Conservation (phyloP, 805 yeast species). For the Cyberlindnera saturnus region DNA sequence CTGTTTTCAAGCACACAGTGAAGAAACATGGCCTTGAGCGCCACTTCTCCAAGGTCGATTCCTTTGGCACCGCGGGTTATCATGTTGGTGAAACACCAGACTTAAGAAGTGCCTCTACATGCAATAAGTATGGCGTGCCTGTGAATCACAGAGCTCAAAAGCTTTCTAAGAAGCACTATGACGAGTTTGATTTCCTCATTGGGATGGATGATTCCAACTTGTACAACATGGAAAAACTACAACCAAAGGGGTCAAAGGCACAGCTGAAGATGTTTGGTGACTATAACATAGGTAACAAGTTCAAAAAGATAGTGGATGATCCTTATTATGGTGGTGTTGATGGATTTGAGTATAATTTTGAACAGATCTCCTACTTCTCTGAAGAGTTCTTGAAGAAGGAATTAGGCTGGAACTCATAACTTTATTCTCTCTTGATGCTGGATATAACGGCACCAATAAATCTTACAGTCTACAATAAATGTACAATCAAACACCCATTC, state of each 20-base stretch:
- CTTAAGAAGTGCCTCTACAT: conserved; percentile 59
- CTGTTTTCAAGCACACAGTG: conserved; percentile 69
- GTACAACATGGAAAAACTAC: conserved; percentile 41
- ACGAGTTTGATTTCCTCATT: conserved; percentile 58
- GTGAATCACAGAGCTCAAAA: conserved; percentile 73
- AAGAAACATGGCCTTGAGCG: conserved; percentile 37
- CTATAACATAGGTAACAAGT: conserved; percentile 54
- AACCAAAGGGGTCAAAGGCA: conserved; percentile 45
- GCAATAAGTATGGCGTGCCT: conserved; percentile 66
- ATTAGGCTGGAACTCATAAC: conserved; percentile 8
- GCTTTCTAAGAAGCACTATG: conserved; percentile 44
- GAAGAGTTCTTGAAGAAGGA: conserved; percentile 59
- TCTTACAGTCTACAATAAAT: no score
- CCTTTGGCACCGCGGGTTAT: conserved; percentile 85
- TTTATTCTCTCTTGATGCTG: background rate
- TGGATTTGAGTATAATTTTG: conserved; percentile 77
- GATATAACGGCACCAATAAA: no score
- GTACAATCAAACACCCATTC: no score
- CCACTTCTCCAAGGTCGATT: conserved; percentile 58
- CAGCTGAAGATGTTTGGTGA: conserved; percentile 68
- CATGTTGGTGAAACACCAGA: conserved; percentile 85
- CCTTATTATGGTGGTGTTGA: conserved; percentile 88
- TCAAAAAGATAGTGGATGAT: conserved; percentile 64
- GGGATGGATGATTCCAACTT: conserved; percentile 67
- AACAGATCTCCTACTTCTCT: conserved; percentile 71